Evolutionary conservation across 176 grass and related monocot genomes (phyloP).

Genomic region (Aegilops tauschii): DNA sequence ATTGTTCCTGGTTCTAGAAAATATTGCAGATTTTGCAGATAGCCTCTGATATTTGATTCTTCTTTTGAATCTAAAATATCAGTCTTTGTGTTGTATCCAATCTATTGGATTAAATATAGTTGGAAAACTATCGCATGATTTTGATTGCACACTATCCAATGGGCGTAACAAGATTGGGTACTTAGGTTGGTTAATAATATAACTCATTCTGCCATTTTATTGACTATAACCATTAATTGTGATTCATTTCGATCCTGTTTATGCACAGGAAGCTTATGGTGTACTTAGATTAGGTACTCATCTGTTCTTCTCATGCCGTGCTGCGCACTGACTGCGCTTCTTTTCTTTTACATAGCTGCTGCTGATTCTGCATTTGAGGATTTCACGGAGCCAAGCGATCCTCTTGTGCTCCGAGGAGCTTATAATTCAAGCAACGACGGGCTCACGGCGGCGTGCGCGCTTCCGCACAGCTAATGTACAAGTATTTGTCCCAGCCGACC

Average conservation of each 20-base stretch:
- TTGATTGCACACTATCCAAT: background rate
- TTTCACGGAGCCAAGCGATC: background rate
- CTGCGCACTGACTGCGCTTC: conserved; percentile 35
- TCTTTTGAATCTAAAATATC: no score
- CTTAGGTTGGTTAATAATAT: background rate
- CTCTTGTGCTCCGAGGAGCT: no score
- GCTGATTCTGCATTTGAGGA: conserved; percentile 91
- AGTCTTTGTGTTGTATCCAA: no score
- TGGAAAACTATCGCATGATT: conserved; percentile 2
- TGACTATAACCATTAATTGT: background rate
- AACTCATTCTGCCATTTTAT: background rate
- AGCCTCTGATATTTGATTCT: no score
- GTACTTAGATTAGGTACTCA: background rate
- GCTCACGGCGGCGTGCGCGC: no score
- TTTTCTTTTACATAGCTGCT: conserved; percentile 67
- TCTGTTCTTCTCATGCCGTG: conserved; percentile 12
- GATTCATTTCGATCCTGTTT: conserved; percentile 19
- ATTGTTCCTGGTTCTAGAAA: no score
- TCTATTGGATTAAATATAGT: background rate
- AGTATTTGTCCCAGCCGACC: no score
- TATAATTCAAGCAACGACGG: no score
- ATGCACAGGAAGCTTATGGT: conserved; percentile 42
- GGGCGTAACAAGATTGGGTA: background rate
- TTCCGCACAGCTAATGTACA: no score
- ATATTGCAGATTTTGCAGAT: no score